Evolutionary conservation across 2,329 filamentous ascomycete genomes (phyloP).

Genomic region (Botryotinia narcissicola): DNA sequence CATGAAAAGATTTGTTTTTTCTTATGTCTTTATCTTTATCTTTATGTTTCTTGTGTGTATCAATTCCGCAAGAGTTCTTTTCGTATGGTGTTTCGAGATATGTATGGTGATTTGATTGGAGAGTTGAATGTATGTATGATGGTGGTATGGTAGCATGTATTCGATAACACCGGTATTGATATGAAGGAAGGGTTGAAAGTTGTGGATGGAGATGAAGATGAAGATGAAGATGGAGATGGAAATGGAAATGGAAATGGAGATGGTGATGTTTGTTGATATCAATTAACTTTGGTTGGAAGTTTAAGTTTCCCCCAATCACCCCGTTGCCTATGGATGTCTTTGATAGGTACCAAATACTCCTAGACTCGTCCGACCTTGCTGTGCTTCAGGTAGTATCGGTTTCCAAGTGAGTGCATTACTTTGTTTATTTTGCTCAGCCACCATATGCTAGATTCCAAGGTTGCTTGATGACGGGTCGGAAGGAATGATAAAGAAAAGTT

Average conservation of each 20-base stretch:
- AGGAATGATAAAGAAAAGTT: neutral
- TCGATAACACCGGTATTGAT: neutral
- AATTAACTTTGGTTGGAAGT: neutral
- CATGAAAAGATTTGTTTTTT: neutral
- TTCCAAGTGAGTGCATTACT: neutral
- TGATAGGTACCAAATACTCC: neutral
- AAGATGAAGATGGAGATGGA: neutral
- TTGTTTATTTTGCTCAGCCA: slow-evolving; percentile 5
- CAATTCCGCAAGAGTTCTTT: slow-evolving; percentile 12
- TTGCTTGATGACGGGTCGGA: neutral
- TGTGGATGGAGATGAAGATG: neutral
- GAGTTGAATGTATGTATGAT: neutral
- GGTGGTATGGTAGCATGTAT: neutral
- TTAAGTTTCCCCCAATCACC: neutral
- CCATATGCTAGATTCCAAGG: neutral
- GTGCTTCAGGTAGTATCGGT: neutral
- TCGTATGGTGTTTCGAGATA: slow-evolving; percentile 27
- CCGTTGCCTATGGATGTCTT: neutral
- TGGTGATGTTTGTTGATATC: neutral
- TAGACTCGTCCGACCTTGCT: neutral
- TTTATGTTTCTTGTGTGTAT: neutral
- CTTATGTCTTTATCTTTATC: neutral
- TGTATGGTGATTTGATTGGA: neutral
- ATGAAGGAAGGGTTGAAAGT: neutral
- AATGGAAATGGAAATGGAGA: neutral